Evolutionary conservation across 345 rosid species (phyloP).

Genomic region (Sonneratia caseolaris): DNA sequence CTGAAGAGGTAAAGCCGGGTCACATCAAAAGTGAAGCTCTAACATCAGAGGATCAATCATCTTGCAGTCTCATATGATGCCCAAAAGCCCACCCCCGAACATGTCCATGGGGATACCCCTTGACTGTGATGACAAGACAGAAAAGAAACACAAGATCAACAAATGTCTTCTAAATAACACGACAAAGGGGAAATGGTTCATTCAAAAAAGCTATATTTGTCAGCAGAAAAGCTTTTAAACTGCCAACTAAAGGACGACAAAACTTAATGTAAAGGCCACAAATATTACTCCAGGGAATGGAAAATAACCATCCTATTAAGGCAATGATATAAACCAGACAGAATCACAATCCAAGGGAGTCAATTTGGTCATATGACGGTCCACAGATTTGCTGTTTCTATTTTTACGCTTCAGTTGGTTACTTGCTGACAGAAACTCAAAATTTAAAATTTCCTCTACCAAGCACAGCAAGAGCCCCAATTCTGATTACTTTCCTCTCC

Average conservation of each 20-base stretch:
- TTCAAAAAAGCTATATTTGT: neutral
- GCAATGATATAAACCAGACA: neutral
- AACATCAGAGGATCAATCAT: constrained; percentile 28
- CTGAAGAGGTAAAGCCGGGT: too few relatives aligned
- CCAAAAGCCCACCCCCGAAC: constrained; percentile 63
- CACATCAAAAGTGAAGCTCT: too few relatives aligned
- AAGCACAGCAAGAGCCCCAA: neutral
- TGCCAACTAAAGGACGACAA: neutral
- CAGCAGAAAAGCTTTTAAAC: too few relatives aligned
- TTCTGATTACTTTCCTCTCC: neutral
- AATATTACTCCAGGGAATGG: neutral
- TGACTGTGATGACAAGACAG: constrained; percentile 27
- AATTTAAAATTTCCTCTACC: neutral
- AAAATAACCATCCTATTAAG: neutral
- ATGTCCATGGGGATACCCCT: constrained; percentile 53
- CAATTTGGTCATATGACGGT: too few relatives aligned
- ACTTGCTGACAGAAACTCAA: neutral
- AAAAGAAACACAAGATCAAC: neutral
- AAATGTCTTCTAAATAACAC: neutral
- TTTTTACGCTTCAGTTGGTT: neutral
- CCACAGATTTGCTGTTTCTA: neutral
- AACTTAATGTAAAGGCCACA: neutral
- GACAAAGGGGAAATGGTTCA: neutral
- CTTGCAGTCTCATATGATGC: constrained; percentile 51
- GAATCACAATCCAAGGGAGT: neutral